Evolutionary conservation across 2,329 filamentous ascomycete genomes (phyloP), one percentile per base, ranked within the genome.

Genomic region (Alternaria triticina): DNA sequence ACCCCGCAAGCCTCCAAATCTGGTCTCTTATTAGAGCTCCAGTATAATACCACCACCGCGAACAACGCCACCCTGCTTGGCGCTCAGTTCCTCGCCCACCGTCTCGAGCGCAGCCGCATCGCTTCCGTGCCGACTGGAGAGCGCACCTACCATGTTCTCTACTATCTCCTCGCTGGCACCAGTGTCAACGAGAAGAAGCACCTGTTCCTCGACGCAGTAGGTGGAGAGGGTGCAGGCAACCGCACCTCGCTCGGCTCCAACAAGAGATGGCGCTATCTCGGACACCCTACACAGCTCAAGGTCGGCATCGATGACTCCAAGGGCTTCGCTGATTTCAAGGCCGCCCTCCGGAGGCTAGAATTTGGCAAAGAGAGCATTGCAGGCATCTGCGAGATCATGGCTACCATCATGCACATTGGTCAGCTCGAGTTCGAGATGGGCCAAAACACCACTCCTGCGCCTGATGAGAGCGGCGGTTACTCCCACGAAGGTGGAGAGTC

Each of bases 281-380:
- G 96, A 4, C 96, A 99, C 73, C 96, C 95, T 1, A 97, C 95
- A 0, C 96, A 99, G 81, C 86, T 99, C 68, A 98, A 97, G 80
- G 93, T 98, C 27, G 96, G 96, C 61, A 94, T 99, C 78, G 97
- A 99, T 74, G 96, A 99, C 76, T 86, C 91, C 2, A 94, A 97
- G 75, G 96, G 95, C 5, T 99, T 99, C 80, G 93, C 97, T 77
- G 90, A 98, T 57, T 98, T 99, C 86, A 98, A 98, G 84, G 97
- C 93, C 1, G 96, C 96, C 1, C 83, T 99, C 52, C 88, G 94
- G 68, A 97, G 97, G 80, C 87, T 99, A 13, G 96, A 98, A 80
- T 98, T 99, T 68, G 92, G 95, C 5, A 88, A 94, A 58, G 90
- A 91, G 64, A 96, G 97, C 74, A 97, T 99, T 76, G 96, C 96